Conservation (phyloP, 495 filamentous ascomycete species). For the Podospora australis region DNA sequence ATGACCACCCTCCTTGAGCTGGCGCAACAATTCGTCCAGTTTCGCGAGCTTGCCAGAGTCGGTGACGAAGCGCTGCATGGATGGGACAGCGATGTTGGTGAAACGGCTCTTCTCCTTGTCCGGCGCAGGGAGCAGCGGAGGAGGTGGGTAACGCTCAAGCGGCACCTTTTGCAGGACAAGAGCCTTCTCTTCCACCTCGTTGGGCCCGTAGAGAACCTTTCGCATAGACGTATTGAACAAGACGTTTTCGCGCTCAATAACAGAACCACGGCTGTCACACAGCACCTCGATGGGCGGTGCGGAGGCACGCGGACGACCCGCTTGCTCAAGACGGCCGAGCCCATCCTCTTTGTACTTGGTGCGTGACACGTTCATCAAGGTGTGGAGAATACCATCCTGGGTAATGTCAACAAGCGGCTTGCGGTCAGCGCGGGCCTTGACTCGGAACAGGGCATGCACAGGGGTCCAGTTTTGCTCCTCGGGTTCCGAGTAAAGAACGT, state of each 20-base stretch:
- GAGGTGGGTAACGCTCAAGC: constrained; percentile 53
- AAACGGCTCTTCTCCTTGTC: constrained; percentile 73
- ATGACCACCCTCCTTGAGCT: constrained; percentile 87
- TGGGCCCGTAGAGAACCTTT: constrained; percentile 64
- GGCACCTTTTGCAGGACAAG: constrained; percentile 66
- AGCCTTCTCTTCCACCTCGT: constrained; percentile 59
- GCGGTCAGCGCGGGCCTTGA: constrained; percentile 62
- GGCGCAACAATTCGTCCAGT: constrained; percentile 76
- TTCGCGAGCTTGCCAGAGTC: constrained; percentile 95
- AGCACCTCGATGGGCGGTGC: constrained; percentile 83
- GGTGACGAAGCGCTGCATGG: constrained; percentile 98
- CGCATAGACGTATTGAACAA: constrained; percentile 75
- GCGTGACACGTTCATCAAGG: constrained; percentile 73
- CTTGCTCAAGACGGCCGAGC: constrained; percentile 71
- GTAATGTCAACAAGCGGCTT: constrained; percentile 64
- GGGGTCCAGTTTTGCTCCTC: constrained; percentile 58
- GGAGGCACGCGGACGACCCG: constrained; percentile 63
- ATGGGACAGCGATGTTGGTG: constrained; percentile 86
- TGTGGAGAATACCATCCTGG: constrained; percentile 62
- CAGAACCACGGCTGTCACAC: constrained; percentile 60
- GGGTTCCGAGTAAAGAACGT: constrained; percentile 36
- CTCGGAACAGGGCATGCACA: constrained; percentile 71
- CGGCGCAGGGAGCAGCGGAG: constrained; percentile 65
- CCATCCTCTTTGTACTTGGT: constrained; percentile 60
- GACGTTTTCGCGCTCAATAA: constrained; percentile 61